A percentile compares a stretch with the other conserved stretches of the same genome.
These are phyloP conservation scores for Phytophthora kernoviae DNA, from an alignment of 352 stramenopile genomes.

Conservation along the genomic window DNA sequence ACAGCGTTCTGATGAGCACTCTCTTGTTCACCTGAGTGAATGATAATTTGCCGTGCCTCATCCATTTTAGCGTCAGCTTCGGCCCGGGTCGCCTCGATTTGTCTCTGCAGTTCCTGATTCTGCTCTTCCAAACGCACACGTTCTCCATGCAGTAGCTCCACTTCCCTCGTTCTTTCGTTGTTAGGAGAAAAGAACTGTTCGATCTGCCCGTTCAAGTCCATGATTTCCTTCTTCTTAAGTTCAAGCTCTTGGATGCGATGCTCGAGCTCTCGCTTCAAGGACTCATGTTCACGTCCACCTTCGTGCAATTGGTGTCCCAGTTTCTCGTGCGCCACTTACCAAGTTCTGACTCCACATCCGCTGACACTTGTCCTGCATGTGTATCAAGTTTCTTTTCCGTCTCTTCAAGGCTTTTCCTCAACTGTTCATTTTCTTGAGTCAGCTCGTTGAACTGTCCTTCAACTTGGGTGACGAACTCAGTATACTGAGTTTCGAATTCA, in stretches of 20 bases:
- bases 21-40: constrained; percentile 51
- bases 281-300: constrained; percentile 44
- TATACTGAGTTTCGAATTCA: constrained; percentile 69
- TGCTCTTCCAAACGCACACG: constrained; percentile 66
- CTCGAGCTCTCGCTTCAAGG: constrained; percentile 59
- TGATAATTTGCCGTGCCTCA: constrained; percentile 49
- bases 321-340: constrained; percentile 53
- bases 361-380: constrained; percentile 27
- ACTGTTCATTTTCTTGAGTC: constrained; percentile 57
- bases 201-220: constrained; percentile 55
- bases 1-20: constrained; percentile 54
- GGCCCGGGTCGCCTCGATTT: constrained; percentile 46
- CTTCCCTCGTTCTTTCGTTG: constrained; percentile 57
- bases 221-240: constrained; percentile 51
- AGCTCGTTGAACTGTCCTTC: constrained; percentile 54
- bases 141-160: constrained; percentile 59
- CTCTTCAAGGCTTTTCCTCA: constrained; percentile 52
- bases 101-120: constrained; percentile 48
- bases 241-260: constrained; percentile 58
- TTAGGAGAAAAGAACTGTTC: constrained; percentile 58
- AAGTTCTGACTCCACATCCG: constrained; percentile 48
- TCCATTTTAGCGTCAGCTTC: constrained; percentile 52
- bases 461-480: constrained; percentile 55
- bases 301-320: constrained; percentile 44
- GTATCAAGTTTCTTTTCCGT: constrained; percentile 46